Percentiles rank a stretch among this genome's conserved stretches.
Conservation (phyloP, 192 early-diverging fungal species). For the Phlyctochytrium planicorne region DNA sequence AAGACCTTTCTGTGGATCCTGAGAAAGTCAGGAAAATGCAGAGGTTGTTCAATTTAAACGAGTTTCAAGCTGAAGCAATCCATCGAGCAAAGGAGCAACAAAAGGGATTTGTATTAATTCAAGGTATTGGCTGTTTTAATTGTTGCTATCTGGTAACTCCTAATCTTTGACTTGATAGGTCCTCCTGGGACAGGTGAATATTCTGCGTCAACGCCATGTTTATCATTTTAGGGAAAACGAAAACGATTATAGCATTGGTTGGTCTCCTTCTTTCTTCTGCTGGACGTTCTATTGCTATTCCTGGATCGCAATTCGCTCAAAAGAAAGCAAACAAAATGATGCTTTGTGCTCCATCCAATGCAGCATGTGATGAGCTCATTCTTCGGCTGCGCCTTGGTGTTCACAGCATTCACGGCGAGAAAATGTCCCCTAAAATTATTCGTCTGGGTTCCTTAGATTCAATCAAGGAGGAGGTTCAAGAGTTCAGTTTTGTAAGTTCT, state of each 20-base stretch:
- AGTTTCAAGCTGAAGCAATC: slow-evolving; percentile 88
- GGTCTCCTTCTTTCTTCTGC: slow-evolving; percentile 58
- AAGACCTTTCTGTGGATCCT: no score
- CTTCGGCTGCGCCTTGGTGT: slow-evolving; percentile 74
- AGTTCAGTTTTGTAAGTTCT: slow-evolving; percentile 50
- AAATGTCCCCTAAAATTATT: slow-evolving; percentile 71
- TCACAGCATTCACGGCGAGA: slow-evolving; percentile 51
- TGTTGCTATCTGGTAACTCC: no score
- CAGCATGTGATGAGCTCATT: slow-evolving; percentile 88
- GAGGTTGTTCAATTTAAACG: slow-evolving; percentile 84
- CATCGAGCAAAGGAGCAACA: slow-evolving; percentile 57
- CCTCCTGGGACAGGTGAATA: slow-evolving; percentile 61
- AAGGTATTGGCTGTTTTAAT: no score
- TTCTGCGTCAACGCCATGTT: no score
- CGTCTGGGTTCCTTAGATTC: slow-evolving; percentile 76
- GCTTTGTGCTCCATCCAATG: slow-evolving; percentile 94
- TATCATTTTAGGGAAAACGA: slow-evolving; percentile 69
- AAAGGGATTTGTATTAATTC: slow-evolving; percentile 84
- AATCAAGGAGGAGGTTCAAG: slow-evolving; percentile 70
- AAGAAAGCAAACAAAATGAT: slow-evolving; percentile 63
- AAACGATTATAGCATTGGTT: slow-evolving; percentile 84
- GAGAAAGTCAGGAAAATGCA: no score
- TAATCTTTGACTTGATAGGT: slow-evolving; percentile 27
- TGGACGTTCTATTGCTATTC: slow-evolving; percentile 27
- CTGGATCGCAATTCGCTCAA: slow-evolving; percentile 4